Conservation (phyloP, 176 grass and related monocot species). For the Avena atlantica region DNA sequence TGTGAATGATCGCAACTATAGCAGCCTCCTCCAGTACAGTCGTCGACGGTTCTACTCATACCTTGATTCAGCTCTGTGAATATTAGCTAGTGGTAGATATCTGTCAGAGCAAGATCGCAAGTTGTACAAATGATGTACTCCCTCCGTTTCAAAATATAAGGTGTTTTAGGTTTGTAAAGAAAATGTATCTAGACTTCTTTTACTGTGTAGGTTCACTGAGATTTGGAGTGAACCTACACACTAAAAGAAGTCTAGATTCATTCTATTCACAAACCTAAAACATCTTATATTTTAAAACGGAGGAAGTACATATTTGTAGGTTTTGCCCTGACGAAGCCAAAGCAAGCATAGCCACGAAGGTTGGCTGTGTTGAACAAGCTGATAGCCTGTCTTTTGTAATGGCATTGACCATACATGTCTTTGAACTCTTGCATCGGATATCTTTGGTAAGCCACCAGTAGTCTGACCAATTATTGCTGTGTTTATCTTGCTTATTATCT, state of each 20-base stretch:
- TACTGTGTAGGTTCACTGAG: too few species aligned
- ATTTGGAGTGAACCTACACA: too few species aligned
- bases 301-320: conserved; percentile 10
- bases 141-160: too few species aligned
- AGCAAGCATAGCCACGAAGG: background rate
- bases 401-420: background rate
- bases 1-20: conserved; percentile 61
- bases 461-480: background rate
- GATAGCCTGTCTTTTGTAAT: background rate
- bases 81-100: background rate
- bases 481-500: background rate
- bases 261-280: too few species aligned
- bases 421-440: background rate
- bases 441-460: background rate
- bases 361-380: conserved; percentile 23
- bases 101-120: background rate
- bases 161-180: too few species aligned
- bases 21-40: conserved; percentile 77
- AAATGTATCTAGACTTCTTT: too few species aligned
- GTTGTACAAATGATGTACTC: conserved; percentile 1
- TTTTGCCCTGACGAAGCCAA: conserved; percentile 20
- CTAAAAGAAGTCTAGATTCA: too few species aligned
- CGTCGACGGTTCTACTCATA: conserved; percentile 57
- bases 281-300: too few species aligned
- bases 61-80: conserved; percentile 68